A percentile compares a stretch with the other conserved stretches of the same genome.
These are phyloP conservation scores for Penicillium coprophilum DNA, from an alignment of 495 filamentous ascomycete genomes.

Conservation along the genomic window DNA sequence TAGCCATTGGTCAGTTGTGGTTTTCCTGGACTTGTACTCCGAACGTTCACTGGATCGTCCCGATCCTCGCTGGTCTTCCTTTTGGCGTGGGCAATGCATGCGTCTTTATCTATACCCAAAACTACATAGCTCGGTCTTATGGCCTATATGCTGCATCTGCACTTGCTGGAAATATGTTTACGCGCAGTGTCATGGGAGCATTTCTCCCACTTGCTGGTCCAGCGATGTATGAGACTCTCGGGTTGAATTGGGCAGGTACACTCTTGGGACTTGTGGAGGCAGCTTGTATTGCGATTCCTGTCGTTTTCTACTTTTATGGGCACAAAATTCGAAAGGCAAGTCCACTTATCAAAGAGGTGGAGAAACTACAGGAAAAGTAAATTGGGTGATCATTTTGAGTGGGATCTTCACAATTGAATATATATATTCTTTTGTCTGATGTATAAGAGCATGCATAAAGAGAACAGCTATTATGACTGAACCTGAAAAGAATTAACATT, in stretches of 20 bases:
- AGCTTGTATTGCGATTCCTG: not conserved
- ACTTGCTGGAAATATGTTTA: conserved; percentile 68
- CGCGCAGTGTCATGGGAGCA: conserved; percentile 63
- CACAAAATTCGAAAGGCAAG: not conserved
- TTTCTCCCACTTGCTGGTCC: conserved; percentile 72
- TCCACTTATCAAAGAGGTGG: not conserved
- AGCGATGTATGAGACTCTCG: conserved; percentile 63
- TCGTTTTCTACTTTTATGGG: not conserved
- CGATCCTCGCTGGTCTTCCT: conserved; percentile 70
- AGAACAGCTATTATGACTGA: no score
- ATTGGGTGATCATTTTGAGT: no score
- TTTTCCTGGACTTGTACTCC: conserved; percentile 79
- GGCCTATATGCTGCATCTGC: conserved; percentile 74
- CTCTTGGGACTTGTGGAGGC: not conserved
- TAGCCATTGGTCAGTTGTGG: conserved; percentile 66
- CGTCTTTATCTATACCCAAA: conserved; percentile 74
- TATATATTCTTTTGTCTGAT: no score
- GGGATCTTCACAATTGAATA: no score
- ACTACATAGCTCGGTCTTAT: conserved; percentile 74
- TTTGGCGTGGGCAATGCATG: conserved; percentile 73
- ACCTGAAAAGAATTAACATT: no score
- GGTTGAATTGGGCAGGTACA: conserved; percentile 74
- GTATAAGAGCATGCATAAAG: no score
- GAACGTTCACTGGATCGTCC: conserved; percentile 68
- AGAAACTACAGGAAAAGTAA: not conserved